Evolutionary conservation across 2,329 filamentous ascomycete genomes (phyloP).

Genomic region (Penicillium hesseltinei): DNA sequence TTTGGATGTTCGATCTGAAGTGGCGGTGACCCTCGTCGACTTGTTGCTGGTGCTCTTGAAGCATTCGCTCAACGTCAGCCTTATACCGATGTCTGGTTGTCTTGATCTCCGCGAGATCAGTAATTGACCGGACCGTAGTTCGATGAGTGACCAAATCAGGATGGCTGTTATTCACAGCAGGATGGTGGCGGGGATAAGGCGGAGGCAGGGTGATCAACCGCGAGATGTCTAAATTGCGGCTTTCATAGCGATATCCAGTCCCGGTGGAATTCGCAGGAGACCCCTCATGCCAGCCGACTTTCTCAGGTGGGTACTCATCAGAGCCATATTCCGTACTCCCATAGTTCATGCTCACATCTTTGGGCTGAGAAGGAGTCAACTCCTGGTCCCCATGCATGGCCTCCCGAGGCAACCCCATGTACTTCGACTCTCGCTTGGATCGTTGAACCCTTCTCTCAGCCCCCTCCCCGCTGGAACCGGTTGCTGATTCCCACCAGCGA

Average conservation of each 20-base stretch:
- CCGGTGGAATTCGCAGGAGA: conserved; percentile 25
- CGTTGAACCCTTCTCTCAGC: conserved; percentile 66
- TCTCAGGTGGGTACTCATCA: conserved; percentile 65
- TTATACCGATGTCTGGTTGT: conserved; percentile 58
- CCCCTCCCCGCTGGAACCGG: conserved; percentile 67
- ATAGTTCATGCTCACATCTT: conserved; percentile 26
- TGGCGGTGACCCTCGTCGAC: conserved; percentile 61
- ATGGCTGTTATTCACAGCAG: conserved; percentile 93
- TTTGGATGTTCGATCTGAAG: conserved; percentile 72
- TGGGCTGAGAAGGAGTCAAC: conserved; percentile 26
- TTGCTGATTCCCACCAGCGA: conserved; percentile 85
- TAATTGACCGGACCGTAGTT: conserved; percentile 68
- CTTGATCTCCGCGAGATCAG: conserved; percentile 70
- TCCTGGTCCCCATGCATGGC: conserved; percentile 65
- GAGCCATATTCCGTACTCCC: conserved; percentile 44
- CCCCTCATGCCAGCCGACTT: conserved; percentile 58
- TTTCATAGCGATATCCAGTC: conserved; percentile 37
- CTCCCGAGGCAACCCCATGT: conserved; percentile 86
- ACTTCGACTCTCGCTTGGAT: conserved; percentile 88
- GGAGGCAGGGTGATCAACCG: conserved; percentile 89
- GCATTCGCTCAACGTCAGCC: conserved; percentile 52
- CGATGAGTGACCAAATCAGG: conserved; percentile 81
- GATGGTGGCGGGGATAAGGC: conserved; percentile 89
- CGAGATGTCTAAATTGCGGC: conserved; percentile 74
- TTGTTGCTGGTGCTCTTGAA: conserved; percentile 53